Evolutionary conservation across 495 filamentous ascomycete genomes (phyloP).

Genomic region (Amphirosellinia nigrospora): DNA sequence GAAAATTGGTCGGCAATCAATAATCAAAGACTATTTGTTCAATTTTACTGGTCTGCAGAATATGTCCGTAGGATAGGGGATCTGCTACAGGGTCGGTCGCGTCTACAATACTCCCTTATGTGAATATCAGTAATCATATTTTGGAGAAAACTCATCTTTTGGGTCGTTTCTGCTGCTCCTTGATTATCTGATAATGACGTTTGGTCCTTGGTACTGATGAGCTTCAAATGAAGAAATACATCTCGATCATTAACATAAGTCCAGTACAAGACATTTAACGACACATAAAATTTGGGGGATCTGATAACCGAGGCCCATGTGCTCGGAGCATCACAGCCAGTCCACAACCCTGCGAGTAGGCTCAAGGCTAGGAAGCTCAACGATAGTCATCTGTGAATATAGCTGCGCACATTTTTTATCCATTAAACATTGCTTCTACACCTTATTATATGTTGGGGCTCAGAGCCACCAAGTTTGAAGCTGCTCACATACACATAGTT

Average conservation of each 20-base stretch:
- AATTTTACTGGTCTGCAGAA: not conserved
- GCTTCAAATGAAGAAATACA: not conserved
- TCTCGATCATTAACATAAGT: not conserved
- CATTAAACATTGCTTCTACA: slow-evolving; percentile 3
- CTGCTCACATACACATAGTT: not conserved
- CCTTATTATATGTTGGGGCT: not conserved
- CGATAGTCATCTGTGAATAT: not conserved
- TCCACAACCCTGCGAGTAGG: not conserved
- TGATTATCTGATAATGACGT: not conserved
- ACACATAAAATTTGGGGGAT: not conserved
- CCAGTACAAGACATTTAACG: not conserved
- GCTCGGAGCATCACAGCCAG: not conserved
- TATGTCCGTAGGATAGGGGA: not conserved
- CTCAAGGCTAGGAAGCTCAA: not conserved
- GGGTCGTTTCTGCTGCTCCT: not conserved
- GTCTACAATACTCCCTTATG: not conserved
- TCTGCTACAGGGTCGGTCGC: not conserved
- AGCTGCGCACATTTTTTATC: not conserved
- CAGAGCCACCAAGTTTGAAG: not conserved
- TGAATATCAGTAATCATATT: not conserved
- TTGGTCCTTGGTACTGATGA: not conserved
- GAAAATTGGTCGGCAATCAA: not conserved
- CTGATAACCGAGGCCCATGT: not conserved
- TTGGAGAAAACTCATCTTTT: not conserved
- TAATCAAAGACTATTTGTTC: not conserved